These are phyloP conservation scores for Flagelloscypha sp. DNA, from an alignment of 768 basidiomycete species.

Conservation along the genomic window DNA sequence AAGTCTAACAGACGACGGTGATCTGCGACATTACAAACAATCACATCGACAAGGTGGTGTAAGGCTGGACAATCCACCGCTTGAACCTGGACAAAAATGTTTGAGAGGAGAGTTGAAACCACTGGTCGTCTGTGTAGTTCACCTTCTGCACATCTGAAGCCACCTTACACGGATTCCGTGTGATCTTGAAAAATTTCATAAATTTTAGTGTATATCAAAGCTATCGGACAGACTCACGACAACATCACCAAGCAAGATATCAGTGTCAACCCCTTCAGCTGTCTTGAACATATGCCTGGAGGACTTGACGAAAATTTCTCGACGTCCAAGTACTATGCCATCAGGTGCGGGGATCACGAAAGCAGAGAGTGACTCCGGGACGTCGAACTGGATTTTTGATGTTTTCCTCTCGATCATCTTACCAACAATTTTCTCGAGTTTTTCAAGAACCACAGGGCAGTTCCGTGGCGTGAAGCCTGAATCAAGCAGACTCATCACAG, in stretches of 20 bases:
- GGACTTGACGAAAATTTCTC: slow-evolving; percentile 51
- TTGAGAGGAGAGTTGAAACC: slow-evolving; percentile 16
- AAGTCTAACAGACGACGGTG: slow-evolving; percentile 51
- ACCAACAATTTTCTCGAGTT: slow-evolving; percentile 42
- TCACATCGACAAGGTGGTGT: slow-evolving; percentile 44
- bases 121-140: slow-evolving; percentile 4
- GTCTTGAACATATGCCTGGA: slow-evolving; percentile 33
- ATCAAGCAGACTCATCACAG: slow-evolving; percentile 46
- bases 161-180: slow-evolving; percentile 62
- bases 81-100: slow-evolving; percentile 33
- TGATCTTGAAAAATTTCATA: slow-evolving; percentile 29
- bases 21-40: slow-evolving; percentile 48
- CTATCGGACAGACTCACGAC: slow-evolving; percentile 29
- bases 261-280: slow-evolving; percentile 34
- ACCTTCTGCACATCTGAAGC: slow-evolving; percentile 64
- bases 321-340: slow-evolving; percentile 40
- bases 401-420: slow-evolving; percentile 33
- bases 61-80: slow-evolving; percentile 48
- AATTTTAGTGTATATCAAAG: background rate
- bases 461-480: slow-evolving; percentile 47
- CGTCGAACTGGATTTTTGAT: slow-evolving; percentile 36
- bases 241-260: slow-evolving; percentile 49
- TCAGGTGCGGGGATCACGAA: slow-evolving; percentile 56
- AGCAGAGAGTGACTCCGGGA: slow-evolving; percentile 52
- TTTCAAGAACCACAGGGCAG: slow-evolving; percentile 43